Evolutionary conservation across 2,329 filamentous ascomycete species (phyloP), one percentile per base, ranked within the genome.

Genomic region (Botrytis hyacinthi): DNA sequence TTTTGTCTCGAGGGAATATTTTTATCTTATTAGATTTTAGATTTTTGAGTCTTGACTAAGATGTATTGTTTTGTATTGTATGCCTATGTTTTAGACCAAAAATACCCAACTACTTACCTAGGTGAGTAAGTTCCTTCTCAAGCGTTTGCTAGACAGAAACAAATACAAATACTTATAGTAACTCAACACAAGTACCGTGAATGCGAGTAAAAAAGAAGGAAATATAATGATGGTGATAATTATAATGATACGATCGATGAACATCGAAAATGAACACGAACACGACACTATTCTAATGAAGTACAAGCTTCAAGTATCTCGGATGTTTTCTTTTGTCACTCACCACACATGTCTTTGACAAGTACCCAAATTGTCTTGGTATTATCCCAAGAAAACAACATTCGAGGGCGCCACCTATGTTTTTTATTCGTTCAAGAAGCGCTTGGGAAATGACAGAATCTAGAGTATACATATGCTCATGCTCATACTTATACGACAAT

Each of bases 391-490:
- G 35, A 40, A 40, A 40, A 54, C 22, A 4, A 16, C 8, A 29
- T 29, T 40, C 46, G 35, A 54, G 9, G 37, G 14, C 46, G 46
- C 46, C 65, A 68, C 32, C 26, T 20, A 22, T 29, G 14, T 18
- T 12, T 68, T 35, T 54, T 6, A 54, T 54, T 67, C 32, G 65
- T 20, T 40, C 65, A 29, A 54, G 65, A 68, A 54, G 65, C 65
- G 65, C 65, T 68, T 54, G 65, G 65, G 65, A 68, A 67, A 54
- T 67, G 65, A 67, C 18, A 54, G 46, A 40, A 67, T 40, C 32
- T 67, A 22, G 32, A 66, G 63, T 4, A 48, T 48, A 40, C 63
- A 8, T 29, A 48, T 51, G 12, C 7, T 51, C 48, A 48, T 48
- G 29, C 63, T 57, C 51, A 57, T 16, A n/a, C 48, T 12, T 67